phyloP scores from a whole-genome alignment of 2,329 filamentous ascomycete genomes.

The Penicillium capsulatum region DNA sequence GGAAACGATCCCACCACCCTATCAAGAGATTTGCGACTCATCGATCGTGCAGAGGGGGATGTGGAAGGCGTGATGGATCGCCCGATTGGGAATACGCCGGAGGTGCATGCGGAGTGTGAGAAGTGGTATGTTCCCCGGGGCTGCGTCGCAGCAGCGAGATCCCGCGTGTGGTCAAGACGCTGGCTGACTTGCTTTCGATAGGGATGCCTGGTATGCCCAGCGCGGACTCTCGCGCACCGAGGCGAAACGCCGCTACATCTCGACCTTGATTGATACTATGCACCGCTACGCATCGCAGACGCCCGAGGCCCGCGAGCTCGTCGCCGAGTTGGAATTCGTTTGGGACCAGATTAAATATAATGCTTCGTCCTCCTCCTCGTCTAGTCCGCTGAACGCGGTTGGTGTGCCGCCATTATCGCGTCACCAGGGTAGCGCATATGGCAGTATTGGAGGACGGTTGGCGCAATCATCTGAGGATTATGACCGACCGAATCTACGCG shows the following conservation, averaged over 20 bases:
- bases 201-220: constrained; percentile 93
- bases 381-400: constrained; percentile 29
- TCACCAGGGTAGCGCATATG: constrained; percentile 33
- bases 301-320: constrained; percentile 74
- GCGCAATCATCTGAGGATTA: constrained; percentile 32
- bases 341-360: constrained; percentile 98
- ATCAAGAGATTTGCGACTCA: constrained; percentile 11
- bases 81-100: constrained; percentile 54
- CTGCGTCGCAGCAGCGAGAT: neutral
- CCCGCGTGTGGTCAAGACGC: neutral
- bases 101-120: constrained; percentile 53
- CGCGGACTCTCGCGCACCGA: constrained; percentile 79
- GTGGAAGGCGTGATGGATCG: constrained; percentile 91
- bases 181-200: constrained; percentile 25
- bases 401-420: constrained; percentile 28
- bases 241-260: constrained; percentile 90
- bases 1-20: neutral
- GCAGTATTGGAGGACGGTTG: constrained; percentile 35
- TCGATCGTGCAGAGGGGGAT: constrained; percentile 65
- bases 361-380: constrained; percentile 56
- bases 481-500: constrained; percentile 31
- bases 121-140: constrained; percentile 56
- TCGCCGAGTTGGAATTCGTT: constrained; percentile 94
- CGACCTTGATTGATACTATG: constrained; percentile 93
- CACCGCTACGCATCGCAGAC: constrained; percentile 86